Conservation (phyloP, 2,329 filamentous ascomycete genomes). For the Trichophyton rubrum region DNA sequence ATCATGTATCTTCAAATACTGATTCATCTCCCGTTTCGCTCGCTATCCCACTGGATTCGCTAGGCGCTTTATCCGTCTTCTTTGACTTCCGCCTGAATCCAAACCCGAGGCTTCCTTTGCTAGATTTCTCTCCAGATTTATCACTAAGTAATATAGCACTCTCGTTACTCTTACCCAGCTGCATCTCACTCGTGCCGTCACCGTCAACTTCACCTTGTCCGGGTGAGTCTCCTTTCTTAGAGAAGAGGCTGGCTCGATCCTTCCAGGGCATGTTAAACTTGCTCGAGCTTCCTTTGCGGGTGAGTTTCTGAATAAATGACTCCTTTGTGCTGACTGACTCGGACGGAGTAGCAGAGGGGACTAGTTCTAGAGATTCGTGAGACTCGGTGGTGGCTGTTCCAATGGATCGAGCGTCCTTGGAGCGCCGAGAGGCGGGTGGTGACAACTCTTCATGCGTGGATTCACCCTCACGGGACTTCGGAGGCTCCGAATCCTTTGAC, state of each 20-base stretch:
- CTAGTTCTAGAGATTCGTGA: slow-evolving; percentile 36
- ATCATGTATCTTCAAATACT: slow-evolving; percentile 22
- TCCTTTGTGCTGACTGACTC: slow-evolving; percentile 34
- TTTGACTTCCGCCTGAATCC: slow-evolving; percentile 37
- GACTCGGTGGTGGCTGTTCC: slow-evolving; percentile 36
- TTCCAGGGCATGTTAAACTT: slow-evolving; percentile 42
- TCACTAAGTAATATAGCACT: slow-evolving; percentile 28
- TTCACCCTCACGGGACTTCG: slow-evolving; percentile 18
- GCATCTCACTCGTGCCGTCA: slow-evolving; percentile 28
- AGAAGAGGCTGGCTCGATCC: slow-evolving; percentile 36
- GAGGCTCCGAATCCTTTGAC: slow-evolving; percentile 18
- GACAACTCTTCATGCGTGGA: slow-evolving; percentile 26
- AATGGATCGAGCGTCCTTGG: slow-evolving; percentile 34
- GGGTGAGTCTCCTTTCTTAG: slow-evolving; percentile 31
- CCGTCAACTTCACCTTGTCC: slow-evolving; percentile 34
- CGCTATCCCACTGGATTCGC: slow-evolving; percentile 29
- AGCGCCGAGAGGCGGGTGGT: slow-evolving; percentile 34
- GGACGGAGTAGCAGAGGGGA: slow-evolving; percentile 31
- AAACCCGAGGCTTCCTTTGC: slow-evolving; percentile 34
- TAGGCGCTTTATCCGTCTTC: slow-evolving; percentile 30
- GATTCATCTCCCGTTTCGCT: slow-evolving; percentile 35
- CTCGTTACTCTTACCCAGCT: slow-evolving; percentile 34
- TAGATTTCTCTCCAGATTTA: slow-evolving; percentile 32
- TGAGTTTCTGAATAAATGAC: slow-evolving; percentile 41
- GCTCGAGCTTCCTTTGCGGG: slow-evolving; percentile 38